Evolutionary conservation across 495 filamentous ascomycete genomes (phyloP).

Genomic region (Clavariopsis aquatica): DNA sequence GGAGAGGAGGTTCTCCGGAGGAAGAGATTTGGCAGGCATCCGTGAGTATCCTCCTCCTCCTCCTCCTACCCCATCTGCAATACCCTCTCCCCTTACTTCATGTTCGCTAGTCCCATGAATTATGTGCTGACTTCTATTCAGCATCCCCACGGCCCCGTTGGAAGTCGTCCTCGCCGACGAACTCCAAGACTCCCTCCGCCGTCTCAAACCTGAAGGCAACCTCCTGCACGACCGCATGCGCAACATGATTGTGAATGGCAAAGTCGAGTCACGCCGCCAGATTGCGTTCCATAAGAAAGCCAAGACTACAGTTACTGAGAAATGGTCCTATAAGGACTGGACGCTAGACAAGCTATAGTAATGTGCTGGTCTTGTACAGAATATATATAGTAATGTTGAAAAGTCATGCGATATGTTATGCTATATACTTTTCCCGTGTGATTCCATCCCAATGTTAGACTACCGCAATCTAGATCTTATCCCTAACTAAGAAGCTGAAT

Average conservation of each 20-base stretch:
- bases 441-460: too few relatives aligned
- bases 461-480: too few relatives aligned
- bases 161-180: constrained; percentile 93
- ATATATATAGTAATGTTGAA: too few relatives aligned
- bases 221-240: constrained; percentile 88
- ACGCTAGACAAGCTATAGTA: constrained; percentile 37
- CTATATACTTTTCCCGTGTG: too few relatives aligned
- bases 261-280: constrained; percentile 77
- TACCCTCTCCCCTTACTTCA: neutral
- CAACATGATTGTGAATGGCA: constrained; percentile 82
- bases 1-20: constrained; percentile 64
- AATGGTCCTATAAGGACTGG: constrained; percentile 97
- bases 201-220: constrained; percentile 92
- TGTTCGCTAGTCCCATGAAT: too few relatives aligned
- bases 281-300: constrained; percentile 76
- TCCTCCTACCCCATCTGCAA: neutral
- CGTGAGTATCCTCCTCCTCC: constrained; percentile 48
- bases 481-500: too few relatives aligned
- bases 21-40: constrained; percentile 71
- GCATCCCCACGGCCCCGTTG: constrained; percentile 73
- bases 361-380: too few relatives aligned
- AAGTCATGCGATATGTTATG: too few relatives aligned
- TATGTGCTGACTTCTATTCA: constrained; percentile 39
- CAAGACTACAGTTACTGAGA: constrained; percentile 80
- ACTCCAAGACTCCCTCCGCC: constrained; percentile 82